Evolutionary conservation across 2,329 filamentous ascomycete species (phyloP), one percentile per base, ranked within the genome.

Genomic region (Byssoonygena ceratinophila): DNA sequence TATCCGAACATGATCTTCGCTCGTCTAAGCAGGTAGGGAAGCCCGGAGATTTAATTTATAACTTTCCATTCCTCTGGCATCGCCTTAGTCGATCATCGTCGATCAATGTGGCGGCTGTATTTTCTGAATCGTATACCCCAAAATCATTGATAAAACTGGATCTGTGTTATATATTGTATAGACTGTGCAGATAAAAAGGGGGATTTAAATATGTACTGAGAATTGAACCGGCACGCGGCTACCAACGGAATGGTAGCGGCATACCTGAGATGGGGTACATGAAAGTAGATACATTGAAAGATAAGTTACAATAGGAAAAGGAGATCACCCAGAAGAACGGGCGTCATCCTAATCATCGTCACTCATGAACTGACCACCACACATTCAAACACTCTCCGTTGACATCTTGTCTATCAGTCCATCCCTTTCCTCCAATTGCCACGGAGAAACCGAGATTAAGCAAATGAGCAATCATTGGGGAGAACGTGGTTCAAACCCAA

Each of bases 171-270:
- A n/a, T n/a, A n/a, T n/a, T n/a, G n/a, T n/a, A n/a, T n/a, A n/a
- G n/a, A n/a, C 14, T 12, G 32, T 36, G 14, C 32, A n/a, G 32
- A n/a, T n/a, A 45, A 44, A 44, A 36, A 5, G n/a, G 22, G 22
- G 22, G 12, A 16, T 27, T 37, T 14, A 45, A 45, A 51, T 51
- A 51, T 45, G 49, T 51, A 51, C 49, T 51, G 40, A 45, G 49
- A 51, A 51, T 51, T 51, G 39, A 45, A 51, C 31, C 12, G 49
- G 40, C 12, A 51, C 23, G 29, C 41, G 14, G 49, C 7, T 18
- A 39, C 40, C 39, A 50, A 32, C 29, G 7, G 46, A 22, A 31
- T 32, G 49, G 22, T 22, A 25, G 18, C 39, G n/a, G n/a, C 27
- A 45, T 37, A 27, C 41, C 39, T 34, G 22, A 23, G 22, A 44